These are phyloP conservation scores for Penicillium waksmanii DNA, from an alignment of 495 filamentous ascomycete species.

Conservation along the genomic window DNA sequence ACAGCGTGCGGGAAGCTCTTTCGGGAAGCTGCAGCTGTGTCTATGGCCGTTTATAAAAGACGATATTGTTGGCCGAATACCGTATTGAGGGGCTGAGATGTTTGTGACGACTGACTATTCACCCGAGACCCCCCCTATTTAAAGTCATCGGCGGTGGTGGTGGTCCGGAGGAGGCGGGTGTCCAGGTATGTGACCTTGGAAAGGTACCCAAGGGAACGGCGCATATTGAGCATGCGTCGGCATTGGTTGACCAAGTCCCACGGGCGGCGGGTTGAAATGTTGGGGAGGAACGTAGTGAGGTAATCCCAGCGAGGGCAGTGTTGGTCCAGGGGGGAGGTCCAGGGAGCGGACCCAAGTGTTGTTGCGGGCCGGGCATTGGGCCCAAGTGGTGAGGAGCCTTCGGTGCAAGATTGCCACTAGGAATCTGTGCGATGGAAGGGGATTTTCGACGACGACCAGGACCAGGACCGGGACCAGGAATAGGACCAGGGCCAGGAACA, in stretches of 20 bases:
- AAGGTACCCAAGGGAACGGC: constrained; percentile 30
- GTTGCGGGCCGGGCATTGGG: constrained; percentile 22
- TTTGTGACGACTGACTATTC: neutral
- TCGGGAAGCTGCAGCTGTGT: neutral
- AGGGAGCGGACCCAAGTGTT: constrained; percentile 14
- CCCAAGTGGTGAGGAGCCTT: constrained; percentile 27
- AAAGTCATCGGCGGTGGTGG: constrained; percentile 3
- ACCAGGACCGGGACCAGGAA: too few relatives aligned
- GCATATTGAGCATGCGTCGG: constrained; percentile 25
- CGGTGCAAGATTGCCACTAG: constrained; percentile 31
- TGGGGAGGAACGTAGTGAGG: constrained; percentile 22
- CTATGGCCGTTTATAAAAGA: neutral
- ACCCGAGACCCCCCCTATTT: neutral
- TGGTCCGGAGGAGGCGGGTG: constrained; percentile 1
- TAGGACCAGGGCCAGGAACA: too few relatives aligned
- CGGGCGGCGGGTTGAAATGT: constrained; percentile 19
- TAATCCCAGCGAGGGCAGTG: constrained; percentile 26
- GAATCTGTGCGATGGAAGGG: constrained; percentile 27
- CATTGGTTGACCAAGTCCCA: constrained; percentile 27
- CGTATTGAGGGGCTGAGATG: neutral
- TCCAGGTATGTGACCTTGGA: constrained; percentile 4
- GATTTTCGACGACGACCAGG: constrained; percentile 25
- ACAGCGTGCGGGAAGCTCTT: neutral
- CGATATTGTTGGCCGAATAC: neutral
- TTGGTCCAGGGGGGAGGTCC: constrained; percentile 15